A percentile compares a stretch with the other conserved stretches of the same genome.
Evolutionary conservation across 176 grass and related monocot species (phyloP).

Genomic region (Bonia amplexicaulis): DNA sequence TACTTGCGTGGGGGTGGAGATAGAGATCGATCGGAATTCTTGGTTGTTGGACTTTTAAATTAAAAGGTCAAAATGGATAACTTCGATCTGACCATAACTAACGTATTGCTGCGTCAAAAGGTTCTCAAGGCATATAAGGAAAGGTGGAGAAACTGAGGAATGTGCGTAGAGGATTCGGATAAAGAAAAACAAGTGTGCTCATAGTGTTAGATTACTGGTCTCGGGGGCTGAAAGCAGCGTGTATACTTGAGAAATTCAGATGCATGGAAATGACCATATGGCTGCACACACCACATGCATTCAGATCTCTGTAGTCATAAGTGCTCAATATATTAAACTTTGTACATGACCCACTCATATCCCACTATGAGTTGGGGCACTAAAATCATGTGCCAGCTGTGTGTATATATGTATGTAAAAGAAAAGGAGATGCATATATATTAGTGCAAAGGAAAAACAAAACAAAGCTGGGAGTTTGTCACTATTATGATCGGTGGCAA

Average conservation of each 20-base stretch:
- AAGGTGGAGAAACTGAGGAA: conserved; percentile 18
- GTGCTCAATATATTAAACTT: not conserved
- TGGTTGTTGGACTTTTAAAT: not conserved
- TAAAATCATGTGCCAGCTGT: not conserved
- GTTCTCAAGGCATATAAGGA: not conserved
- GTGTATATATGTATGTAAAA: not conserved
- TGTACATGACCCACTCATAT: not conserved
- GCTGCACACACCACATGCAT: conserved; percentile 12
- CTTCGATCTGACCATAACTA: conserved; percentile 3
- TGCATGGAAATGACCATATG: not conserved
- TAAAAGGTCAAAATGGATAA: conserved; percentile 28
- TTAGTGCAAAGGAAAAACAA: not conserved
- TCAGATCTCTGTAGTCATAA: not conserved
- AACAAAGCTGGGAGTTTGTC: not conserved
- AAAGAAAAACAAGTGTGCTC: conserved; percentile 11
- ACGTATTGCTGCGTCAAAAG: conserved; percentile 9
- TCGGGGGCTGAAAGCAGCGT: not conserved
- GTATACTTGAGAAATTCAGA: not conserved
- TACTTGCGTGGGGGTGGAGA: not conserved
- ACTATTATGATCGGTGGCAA: too few relatives aligned
- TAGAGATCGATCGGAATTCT: not conserved
- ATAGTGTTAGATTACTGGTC: not conserved
- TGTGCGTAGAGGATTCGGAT: not conserved
- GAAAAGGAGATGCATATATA: not conserved
- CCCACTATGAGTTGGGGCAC: not conserved